phyloP scores from a whole-genome alignment of 768 basidiomycete genomes.

The Kondoa subrosea region DNA sequence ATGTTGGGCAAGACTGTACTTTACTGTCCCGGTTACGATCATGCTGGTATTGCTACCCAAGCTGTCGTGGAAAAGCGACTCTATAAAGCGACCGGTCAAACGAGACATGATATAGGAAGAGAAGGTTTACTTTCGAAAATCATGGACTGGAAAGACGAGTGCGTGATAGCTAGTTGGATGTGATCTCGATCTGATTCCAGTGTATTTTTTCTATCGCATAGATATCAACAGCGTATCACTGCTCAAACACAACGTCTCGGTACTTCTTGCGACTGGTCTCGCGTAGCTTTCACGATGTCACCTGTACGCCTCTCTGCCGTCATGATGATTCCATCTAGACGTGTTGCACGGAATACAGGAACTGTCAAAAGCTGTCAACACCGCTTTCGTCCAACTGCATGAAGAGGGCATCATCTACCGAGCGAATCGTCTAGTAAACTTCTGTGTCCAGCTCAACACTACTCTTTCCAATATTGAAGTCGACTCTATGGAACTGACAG shows the following conservation, averaged over 20 bases:
- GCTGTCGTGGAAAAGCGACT: constrained; percentile 89
- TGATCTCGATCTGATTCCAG: too few relatives aligned
- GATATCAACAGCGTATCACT: constrained; percentile 78
- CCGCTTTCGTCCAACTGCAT: constrained; percentile 76
- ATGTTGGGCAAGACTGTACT: constrained; percentile 85
- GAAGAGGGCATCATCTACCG: constrained; percentile 87
- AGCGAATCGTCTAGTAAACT: constrained; percentile 90
- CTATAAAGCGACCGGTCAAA: constrained; percentile 62
- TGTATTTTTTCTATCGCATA: constrained; percentile 38
- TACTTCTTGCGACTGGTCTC: constrained; percentile 85
- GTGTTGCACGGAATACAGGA: constrained; percentile 34
- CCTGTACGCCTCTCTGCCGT: constrained; percentile 40
- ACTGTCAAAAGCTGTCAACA: constrained; percentile 70
- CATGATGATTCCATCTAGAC: neutral
- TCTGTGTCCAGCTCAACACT: constrained; percentile 91
- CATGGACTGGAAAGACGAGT: constrained; percentile 92
- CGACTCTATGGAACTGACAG: constrained; percentile 73
- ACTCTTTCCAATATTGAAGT: constrained; percentile 98
- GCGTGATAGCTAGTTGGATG: neutral
- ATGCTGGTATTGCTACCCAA: constrained; percentile 95
- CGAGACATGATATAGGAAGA: constrained; percentile 84
- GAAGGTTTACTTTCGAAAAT: constrained; percentile 79
- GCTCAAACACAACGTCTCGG: constrained; percentile 74
- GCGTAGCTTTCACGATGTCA: constrained; percentile 89
- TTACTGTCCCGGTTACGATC: constrained; percentile 89